A percentile compares a stretch with the other conserved stretches of the same genome.
phyloP scores from a whole-genome alignment of 1,284 basidiomycete species.

The Cryptococcus neoformans region DNA sequence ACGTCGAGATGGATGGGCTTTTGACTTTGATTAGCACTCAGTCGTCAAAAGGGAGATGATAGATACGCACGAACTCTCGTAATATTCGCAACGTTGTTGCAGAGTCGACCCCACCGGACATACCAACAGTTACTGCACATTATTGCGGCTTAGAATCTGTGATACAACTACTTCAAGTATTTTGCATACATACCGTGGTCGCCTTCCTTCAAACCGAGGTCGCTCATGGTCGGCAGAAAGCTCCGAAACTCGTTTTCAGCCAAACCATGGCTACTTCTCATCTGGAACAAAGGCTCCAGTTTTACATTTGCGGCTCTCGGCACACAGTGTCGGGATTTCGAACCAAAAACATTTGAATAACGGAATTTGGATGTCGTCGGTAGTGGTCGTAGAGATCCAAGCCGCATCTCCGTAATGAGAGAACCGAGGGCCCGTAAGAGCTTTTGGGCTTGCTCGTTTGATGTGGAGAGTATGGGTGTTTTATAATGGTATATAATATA shows the following conservation, averaged over 20 bases:
- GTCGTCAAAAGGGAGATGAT: neutral
- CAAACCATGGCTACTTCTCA: neutral
- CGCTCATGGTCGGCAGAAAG: constrained; percentile 21
- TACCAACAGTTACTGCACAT: constrained; percentile 72
- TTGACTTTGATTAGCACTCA: neutral
- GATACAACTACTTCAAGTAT: neutral
- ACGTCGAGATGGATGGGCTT: constrained; percentile 78
- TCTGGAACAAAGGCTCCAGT: neutral
- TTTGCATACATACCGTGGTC: constrained; percentile 54
- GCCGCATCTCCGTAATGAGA: too few relatives aligned
- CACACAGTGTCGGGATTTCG: too few relatives aligned
- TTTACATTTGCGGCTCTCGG: too few relatives aligned
- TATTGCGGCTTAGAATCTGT: neutral
- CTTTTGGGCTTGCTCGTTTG: too few relatives aligned
- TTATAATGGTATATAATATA: too few relatives aligned
- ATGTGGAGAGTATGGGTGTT: too few relatives aligned
- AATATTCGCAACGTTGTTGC: constrained; percentile 75
- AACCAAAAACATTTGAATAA: too few relatives aligned
- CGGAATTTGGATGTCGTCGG: too few relatives aligned
- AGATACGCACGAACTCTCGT: constrained; percentile 58
- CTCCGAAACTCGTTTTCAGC: neutral
- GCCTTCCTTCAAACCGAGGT: constrained; percentile 50
- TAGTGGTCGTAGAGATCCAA: too few relatives aligned
- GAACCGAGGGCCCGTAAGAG: too few relatives aligned
- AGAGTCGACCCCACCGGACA: constrained; percentile 97